Evolutionary conservation across 2,329 filamentous ascomycete genomes (phyloP).

Genomic region (Phoma herbarum): DNA sequence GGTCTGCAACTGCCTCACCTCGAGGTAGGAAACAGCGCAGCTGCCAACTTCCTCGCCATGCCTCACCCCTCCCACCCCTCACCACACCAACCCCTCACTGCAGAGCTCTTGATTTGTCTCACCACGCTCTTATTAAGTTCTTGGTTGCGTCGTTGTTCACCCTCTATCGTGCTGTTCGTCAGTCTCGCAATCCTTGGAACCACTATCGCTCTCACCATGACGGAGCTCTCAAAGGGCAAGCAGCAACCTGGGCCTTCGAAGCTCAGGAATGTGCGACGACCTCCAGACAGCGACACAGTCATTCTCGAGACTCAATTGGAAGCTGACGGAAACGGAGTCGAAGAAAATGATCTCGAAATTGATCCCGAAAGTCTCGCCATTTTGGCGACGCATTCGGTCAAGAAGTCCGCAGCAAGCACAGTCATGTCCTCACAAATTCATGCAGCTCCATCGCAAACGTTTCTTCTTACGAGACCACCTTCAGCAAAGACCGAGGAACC

Average conservation of each 20-base stretch:
- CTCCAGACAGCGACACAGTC: conserved; percentile 28
- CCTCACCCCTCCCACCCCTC: not conserved
- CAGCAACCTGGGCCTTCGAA: conserved; percentile 28
- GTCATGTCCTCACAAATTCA: not conserved
- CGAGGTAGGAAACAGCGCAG: conserved; percentile 23
- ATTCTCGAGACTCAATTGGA: conserved; percentile 34
- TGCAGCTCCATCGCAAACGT: not conserved
- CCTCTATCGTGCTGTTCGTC: not conserved
- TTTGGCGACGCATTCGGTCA: not conserved
- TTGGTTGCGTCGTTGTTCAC: not conserved
- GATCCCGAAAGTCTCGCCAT: not conserved
- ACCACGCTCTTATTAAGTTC: not conserved
- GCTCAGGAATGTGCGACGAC: conserved; percentile 34
- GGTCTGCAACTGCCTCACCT: conserved; percentile 27
- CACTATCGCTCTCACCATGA: conserved; percentile 22
- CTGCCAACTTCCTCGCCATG: conserved; percentile 19
- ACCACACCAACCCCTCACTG: not conserved
- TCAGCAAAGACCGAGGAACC: not conserved
- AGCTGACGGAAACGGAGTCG: not conserved
- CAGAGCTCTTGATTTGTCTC: not conserved
- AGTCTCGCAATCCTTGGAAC: not conserved
- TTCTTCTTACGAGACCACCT: not conserved
- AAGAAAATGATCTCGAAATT: not conserved
- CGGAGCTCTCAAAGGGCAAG: conserved; percentile 20
- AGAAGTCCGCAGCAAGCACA: not conserved